Evolutionary conservation across 176 grass and related monocot species (phyloP).

Genomic region (Paspalum notatum): DNA sequence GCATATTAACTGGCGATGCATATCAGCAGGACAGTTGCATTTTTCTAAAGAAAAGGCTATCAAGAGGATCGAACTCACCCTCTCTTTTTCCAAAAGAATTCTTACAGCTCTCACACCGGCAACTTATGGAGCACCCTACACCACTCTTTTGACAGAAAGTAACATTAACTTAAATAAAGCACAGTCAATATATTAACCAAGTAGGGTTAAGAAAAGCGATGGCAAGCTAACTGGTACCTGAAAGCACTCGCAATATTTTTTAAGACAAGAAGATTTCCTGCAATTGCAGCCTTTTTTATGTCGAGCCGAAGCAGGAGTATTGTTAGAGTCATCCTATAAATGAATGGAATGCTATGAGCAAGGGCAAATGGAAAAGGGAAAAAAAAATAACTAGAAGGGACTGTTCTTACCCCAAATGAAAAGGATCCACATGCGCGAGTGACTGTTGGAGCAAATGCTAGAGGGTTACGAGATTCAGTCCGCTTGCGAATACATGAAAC

Average conservation of each 20-base stretch:
- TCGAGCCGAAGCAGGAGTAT: slow-evolving; percentile 73
- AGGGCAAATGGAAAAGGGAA: background rate
- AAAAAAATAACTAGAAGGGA: slow-evolving; percentile 8
- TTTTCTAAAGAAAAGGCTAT: background rate
- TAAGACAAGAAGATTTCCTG: slow-evolving; percentile 72
- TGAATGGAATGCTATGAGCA: slow-evolving; percentile 3
- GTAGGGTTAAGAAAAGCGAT: background rate
- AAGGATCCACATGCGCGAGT: slow-evolving; percentile 46
- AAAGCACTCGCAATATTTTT: slow-evolving; percentile 85
- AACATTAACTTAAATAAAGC: slow-evolving; percentile 29
- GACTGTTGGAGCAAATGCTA: slow-evolving; percentile 80
- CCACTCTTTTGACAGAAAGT: slow-evolving; percentile 54
- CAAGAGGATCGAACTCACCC: slow-evolving; percentile 44
- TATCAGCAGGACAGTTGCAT: background rate
- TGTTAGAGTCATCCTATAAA: slow-evolving; percentile 62
- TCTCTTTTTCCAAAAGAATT: slow-evolving; percentile 78
- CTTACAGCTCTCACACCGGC: slow-evolving; percentile 74
- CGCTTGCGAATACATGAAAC: slow-evolving; percentile 63
- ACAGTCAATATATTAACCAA: slow-evolving; percentile 29
- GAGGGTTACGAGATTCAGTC: slow-evolving; percentile 76
- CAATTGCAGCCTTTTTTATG: slow-evolving; percentile 86
- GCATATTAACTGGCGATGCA: background rate
- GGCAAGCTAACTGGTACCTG: slow-evolving; percentile 48
- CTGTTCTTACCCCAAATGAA: slow-evolving; percentile 47
- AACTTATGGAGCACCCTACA: slow-evolving; percentile 66